These are phyloP conservation scores for Thalassiosira ordinaria DNA, from an alignment of 352 stramenopile species.

Conservation along the genomic window DNA sequence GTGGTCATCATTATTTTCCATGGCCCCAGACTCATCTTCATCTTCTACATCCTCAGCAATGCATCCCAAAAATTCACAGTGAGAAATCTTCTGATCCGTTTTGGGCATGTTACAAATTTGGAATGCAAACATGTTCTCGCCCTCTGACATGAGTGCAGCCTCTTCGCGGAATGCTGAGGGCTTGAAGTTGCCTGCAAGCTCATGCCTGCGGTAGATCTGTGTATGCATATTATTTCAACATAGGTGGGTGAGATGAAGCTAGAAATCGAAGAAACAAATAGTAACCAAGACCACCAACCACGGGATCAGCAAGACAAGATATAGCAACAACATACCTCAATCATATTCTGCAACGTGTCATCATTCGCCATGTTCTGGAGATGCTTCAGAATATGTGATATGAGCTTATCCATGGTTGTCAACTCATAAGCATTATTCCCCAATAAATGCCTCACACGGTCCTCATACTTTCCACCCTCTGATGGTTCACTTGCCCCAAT, in stretches of 20 bases:
- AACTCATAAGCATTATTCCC: slow-evolving; percentile 83
- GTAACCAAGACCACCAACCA: too few relatives aligned
- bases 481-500: slow-evolving; percentile 41
- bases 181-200: slow-evolving; percentile 74
- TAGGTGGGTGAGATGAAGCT: slow-evolving; percentile 3
- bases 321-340: slow-evolving; percentile 62
- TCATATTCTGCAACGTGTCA: slow-evolving; percentile 82
- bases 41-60: slow-evolving; percentile 77
- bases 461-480: slow-evolving; percentile 81
- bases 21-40: slow-evolving; percentile 58
- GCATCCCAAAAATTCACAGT: slow-evolving; percentile 79
- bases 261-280: too few relatives aligned
- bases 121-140: slow-evolving; percentile 86
- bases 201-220: slow-evolving; percentile 79
- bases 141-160: slow-evolving; percentile 78
- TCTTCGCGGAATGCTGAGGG: slow-evolving; percentile 83
- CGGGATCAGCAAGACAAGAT: too few relatives aligned
- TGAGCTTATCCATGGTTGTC: slow-evolving; percentile 87
- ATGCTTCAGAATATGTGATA: slow-evolving; percentile 85
- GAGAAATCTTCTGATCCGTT: slow-evolving; percentile 74
- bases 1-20: slow-evolving; percentile 29
- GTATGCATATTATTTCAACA: neutral
- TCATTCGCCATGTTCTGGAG: slow-evolving; percentile 83
- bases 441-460: slow-evolving; percentile 78
- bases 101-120: slow-evolving; percentile 74